Percentiles rank a stretch among this genome's conserved stretches.
Evolutionary conservation across 176 grass and related monocot genomes (phyloP).

Genomic region (Olyra latifolia): DNA sequence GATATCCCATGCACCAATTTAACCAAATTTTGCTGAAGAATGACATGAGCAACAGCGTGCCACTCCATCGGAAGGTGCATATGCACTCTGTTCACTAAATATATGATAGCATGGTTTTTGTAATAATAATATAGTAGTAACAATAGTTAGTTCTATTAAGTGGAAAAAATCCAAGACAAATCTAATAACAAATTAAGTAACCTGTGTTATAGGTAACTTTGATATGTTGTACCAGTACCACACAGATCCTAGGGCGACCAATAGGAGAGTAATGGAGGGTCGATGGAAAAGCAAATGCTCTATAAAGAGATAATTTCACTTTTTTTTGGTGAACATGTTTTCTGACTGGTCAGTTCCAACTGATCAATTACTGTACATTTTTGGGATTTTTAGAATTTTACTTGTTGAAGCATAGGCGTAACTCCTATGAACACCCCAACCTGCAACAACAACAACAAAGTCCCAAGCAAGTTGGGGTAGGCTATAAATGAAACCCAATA

Average conservation of each 20-base stretch:
- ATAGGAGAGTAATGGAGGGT: background rate
- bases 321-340: background rate
- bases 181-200: background rate
- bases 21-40: background rate
- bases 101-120: background rate
- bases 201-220: background rate
- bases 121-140: background rate
- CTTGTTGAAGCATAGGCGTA: background rate
- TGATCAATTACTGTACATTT: background rate
- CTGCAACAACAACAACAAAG: too few species aligned
- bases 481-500: too few species aligned
- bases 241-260: background rate
- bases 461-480: too few species aligned
- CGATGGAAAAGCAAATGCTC: background rate
- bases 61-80: background rate
- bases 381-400: background rate
- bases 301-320: background rate
- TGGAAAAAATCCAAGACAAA: background rate
- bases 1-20: slow-evolving; percentile 4
- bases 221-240: background rate
- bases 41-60: background rate
- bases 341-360: background rate
- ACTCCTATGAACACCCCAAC: background rate
- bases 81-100: background rate
- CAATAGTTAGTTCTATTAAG: background rate